These are phyloP conservation scores for Erythrobasidium hasegawianum DNA, from an alignment of 1,284 basidiomycete genomes.

Conservation along the genomic window DNA sequence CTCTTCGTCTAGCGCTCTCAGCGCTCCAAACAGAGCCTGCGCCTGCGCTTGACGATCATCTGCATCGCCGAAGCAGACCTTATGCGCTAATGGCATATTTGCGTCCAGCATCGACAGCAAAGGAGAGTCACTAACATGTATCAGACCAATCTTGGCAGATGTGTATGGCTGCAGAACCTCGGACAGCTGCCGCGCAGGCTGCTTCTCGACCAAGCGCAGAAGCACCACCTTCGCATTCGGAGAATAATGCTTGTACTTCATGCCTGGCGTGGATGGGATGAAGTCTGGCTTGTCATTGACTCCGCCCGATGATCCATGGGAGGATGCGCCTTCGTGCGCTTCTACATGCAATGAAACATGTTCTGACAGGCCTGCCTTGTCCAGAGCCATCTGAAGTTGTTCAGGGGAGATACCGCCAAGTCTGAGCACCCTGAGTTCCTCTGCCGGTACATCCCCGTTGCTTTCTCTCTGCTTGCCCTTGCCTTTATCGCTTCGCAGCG, in stretches of 20 bases:
- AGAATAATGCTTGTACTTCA: slow-evolving; percentile 99
- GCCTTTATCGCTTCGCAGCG: slow-evolving; percentile 35
- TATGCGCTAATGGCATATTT: slow-evolving; percentile 46
- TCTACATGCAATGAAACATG: slow-evolving; percentile 13
- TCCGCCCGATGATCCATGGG: too few relatives aligned
- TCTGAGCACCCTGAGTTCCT: slow-evolving; percentile 69
- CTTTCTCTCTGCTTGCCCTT: slow-evolving; percentile 56
- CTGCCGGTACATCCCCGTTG: slow-evolving; percentile 47
- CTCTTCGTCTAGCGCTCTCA: slow-evolving; percentile 62
- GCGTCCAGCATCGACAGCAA: neutral
- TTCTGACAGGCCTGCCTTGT: slow-evolving; percentile 46
- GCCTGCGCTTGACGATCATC: slow-evolving; percentile 67
- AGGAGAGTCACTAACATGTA: slow-evolving; percentile 36
- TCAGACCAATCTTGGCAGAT: slow-evolving; percentile 16
- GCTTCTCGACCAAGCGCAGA: slow-evolving; percentile 48
- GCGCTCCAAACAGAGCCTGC: slow-evolving; percentile 78
- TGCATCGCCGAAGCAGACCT: slow-evolving; percentile 58
- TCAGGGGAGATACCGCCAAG: slow-evolving; percentile 93
- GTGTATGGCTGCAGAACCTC: neutral
- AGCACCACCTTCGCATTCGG: slow-evolving; percentile 80
- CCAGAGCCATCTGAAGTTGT: slow-evolving; percentile 65
- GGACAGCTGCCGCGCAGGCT: neutral
- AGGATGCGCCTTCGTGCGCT: neutral
- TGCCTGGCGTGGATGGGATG: slow-evolving; percentile 89
- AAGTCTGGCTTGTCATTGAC: slow-evolving; percentile 50